Conservation (phyloP, 768 basidiomycete species). For the Tephrocybe sp. region DNA sequence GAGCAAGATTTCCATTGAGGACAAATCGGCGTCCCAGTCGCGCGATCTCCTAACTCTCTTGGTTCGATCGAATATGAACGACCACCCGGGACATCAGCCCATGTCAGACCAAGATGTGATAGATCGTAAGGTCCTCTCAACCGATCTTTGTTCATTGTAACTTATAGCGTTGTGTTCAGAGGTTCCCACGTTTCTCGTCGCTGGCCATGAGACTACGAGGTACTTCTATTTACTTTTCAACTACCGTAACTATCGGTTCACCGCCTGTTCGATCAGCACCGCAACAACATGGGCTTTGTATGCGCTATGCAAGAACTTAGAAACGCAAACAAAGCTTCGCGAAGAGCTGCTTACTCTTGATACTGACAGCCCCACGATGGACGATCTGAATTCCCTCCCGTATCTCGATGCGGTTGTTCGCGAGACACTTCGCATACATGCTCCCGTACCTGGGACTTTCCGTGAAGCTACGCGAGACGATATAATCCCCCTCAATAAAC, state of each 20-base stretch:
- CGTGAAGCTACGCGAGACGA: constrained; percentile 53
- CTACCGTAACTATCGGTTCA: neutral
- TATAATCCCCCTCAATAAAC: constrained; percentile 48
- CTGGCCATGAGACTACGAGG: constrained; percentile 50
- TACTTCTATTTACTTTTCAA: constrained; percentile 16
- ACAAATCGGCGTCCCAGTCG: constrained; percentile 27
- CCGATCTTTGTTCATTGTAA: no score
- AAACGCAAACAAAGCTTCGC: constrained; percentile 55
- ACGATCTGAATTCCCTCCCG: constrained; percentile 61
- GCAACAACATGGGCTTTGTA: constrained; percentile 61
- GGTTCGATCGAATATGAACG: constrained; percentile 52
- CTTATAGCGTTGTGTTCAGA: constrained; percentile 27
- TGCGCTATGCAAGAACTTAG: constrained; percentile 46
- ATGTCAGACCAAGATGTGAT: constrained; percentile 19
- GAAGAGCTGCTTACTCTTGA: constrained; percentile 52
- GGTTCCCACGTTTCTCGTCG: constrained; percentile 47
- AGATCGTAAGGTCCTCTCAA: constrained; percentile 4
- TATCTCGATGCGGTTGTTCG: constrained; percentile 70
- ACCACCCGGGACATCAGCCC: constrained; percentile 22
- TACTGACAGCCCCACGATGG: constrained; percentile 66
- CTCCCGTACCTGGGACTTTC: constrained; percentile 45
- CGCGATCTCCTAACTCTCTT: constrained; percentile 47
- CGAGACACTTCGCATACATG: constrained; percentile 58
- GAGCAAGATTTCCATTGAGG: constrained; percentile 34
- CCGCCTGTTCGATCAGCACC: constrained; percentile 31